Conservation (phyloP, 176 grass and related monocot species). For the Miscanthus lutarioriparius region DNA sequence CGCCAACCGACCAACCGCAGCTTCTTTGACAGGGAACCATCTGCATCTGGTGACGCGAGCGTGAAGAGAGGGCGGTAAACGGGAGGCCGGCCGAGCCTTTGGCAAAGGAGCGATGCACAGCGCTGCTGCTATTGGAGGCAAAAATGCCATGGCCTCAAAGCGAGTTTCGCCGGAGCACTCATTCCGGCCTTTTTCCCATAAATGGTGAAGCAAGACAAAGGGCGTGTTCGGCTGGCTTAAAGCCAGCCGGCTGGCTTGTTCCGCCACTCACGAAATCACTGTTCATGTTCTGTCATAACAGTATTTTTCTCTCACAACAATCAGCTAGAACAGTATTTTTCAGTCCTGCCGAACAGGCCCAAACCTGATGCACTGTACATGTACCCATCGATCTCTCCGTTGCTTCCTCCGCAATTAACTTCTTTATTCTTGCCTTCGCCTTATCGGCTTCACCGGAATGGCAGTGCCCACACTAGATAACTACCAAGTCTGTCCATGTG, state of each 20-base stretch:
- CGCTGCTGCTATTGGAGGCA: slow-evolving; percentile 40
- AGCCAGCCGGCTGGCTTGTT: too few species aligned
- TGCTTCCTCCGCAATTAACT: slow-evolving; percentile 87
- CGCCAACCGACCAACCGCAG: not conserved
- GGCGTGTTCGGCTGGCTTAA: too few species aligned
- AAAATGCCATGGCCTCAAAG: slow-evolving; percentile 63
- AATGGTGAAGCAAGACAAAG: slow-evolving; percentile 48
- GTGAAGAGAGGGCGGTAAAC: slow-evolving; percentile 44
- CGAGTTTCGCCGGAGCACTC: slow-evolving; percentile 80
- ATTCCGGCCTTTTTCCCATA: slow-evolving; percentile 65
- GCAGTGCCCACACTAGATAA: too few species aligned
- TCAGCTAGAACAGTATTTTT: too few species aligned
- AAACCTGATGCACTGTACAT: slow-evolving; percentile 53
- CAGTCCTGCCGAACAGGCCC: too few species aligned
- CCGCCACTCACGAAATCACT: too few species aligned
- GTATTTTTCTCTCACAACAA: too few species aligned
- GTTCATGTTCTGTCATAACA: too few species aligned
- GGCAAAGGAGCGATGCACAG: slow-evolving; percentile 57
- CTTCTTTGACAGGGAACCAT: slow-evolving; percentile 15
- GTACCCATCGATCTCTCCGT: slow-evolving; percentile 41
- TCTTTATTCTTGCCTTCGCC: slow-evolving; percentile 95
- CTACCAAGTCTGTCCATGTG: too few species aligned
- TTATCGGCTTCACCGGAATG: slow-evolving; percentile 24
- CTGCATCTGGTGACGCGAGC: slow-evolving; percentile 27
- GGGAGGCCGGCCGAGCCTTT: slow-evolving; percentile 28